Conservation (phyloP, 2,329 filamentous ascomycete species). For the Curvularia spicifera region DNA sequence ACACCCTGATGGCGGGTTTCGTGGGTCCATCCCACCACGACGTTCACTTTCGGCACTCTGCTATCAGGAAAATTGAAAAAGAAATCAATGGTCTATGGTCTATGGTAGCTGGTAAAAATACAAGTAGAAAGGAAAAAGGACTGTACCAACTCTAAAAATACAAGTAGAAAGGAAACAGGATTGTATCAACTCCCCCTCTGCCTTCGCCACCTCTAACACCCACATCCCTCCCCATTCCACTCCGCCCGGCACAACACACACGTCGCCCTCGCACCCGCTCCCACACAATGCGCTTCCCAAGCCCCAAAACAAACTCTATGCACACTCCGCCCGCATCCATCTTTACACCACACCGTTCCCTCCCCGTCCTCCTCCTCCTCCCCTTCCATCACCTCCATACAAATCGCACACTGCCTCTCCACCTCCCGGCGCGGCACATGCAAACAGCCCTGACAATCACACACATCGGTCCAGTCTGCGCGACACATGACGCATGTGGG, state of each 20-base stretch:
- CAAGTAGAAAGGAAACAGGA: not conserved
- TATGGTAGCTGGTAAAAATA: no score
- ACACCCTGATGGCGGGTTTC: not conserved
- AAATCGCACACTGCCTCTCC: slow-evolving; percentile 13
- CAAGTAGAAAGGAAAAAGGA: not conserved
- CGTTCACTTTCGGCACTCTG: not conserved
- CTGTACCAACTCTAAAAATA: not conserved
- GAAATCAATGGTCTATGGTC: not conserved
- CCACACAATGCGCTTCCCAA: slow-evolving; percentile 15
- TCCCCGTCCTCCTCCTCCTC: no score
- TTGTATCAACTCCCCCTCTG: not conserved
- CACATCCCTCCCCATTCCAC: not conserved
- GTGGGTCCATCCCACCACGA: not conserved
- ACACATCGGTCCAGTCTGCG: slow-evolving; percentile 16
- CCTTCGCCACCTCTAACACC: not conserved
- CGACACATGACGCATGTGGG: slow-evolving; percentile 25
- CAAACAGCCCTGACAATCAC: not conserved
- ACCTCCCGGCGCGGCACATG: slow-evolving; percentile 5
- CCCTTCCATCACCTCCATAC: slow-evolving; percentile 4
- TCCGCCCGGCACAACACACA: not conserved
- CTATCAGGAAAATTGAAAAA: not conserved
- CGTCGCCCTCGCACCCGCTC: not conserved
- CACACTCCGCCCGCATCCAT: slow-evolving; percentile 24
- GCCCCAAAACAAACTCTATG: slow-evolving; percentile 21
- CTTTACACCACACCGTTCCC: slow-evolving; percentile 20